Evolutionary conservation across 2,329 filamentous ascomycete genomes (phyloP), one percentile per base, ranked within the genome.

Genomic region (Colletotrichum cereale): DNA sequence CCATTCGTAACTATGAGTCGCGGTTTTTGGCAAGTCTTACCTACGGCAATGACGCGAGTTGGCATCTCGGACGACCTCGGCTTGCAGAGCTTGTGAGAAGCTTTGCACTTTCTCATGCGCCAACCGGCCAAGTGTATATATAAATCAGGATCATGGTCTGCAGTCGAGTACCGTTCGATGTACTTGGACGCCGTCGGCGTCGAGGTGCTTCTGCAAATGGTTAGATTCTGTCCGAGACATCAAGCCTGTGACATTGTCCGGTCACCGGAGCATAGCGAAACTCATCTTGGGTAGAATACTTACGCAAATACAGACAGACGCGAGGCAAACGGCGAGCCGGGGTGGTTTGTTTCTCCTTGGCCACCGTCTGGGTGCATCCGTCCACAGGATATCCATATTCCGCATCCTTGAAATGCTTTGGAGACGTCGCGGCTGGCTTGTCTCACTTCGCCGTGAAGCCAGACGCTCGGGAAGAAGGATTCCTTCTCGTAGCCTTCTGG

Each of bases 41-140:
- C 57, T 4, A 67, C 38, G 7, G 36, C 57, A 6, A 67, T 62
- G n/a, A 67, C 38, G 11, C 57, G 57, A 24, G 65, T 62, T 4
- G 65, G 57, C 47, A 67, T 67, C n/a, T 62, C 48, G 11, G 18
- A 52, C 14, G 57, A 67, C 24, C 57, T 53, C 24, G 48, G 57
- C 11, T 42, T 42, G 16, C 65, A 67, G 29, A 67, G 21, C 7
- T 44, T 55, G 29, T 67, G 57, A 29, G 53, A 58, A 14, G 38
- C 24, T 21, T 47, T 36, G 53, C 53, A 66, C 31, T n/a, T 57
- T 50, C 8, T 31, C 38, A 66, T 24, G 29, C 53, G 63, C 26
- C 52, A 66, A 47, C 52, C 18, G 11, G 61, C 24, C 16, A 63
- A 26, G n/a, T 40, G 16, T 2, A 63, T 53, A 34, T 63, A 42